A percentile compares a stretch with the other conserved stretches of the same genome.
Evolutionary conservation across 345 rosid species (phyloP).

Genomic region (Citrus reticulata): DNA sequence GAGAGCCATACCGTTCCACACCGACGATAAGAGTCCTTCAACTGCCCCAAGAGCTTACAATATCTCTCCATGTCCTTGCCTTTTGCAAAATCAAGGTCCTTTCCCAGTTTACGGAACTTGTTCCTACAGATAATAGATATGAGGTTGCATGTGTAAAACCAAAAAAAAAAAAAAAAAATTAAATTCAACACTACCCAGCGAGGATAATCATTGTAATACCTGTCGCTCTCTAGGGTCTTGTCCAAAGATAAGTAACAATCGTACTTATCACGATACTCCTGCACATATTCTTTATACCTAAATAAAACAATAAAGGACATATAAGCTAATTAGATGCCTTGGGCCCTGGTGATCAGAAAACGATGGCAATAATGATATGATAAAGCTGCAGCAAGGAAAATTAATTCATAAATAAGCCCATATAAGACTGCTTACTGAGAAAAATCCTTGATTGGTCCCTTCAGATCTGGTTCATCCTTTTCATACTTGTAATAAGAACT

Average conservation of each 20-base stretch:
- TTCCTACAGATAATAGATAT: constrained; percentile 35
- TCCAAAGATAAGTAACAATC: constrained; percentile 68
- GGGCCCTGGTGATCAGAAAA: not conserved
- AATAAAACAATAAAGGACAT: constrained; percentile 4
- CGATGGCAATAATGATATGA: not conserved
- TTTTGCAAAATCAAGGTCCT: constrained; percentile 67
- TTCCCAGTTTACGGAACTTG: constrained; percentile 67
- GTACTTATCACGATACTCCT: constrained; percentile 77
- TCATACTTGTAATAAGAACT: constrained; percentile 69
- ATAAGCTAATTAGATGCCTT: constrained; percentile 2
- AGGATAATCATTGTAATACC: constrained; percentile 39
- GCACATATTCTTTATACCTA: constrained; percentile 78
- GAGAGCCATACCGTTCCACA: constrained; percentile 56
- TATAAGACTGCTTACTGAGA: constrained; percentile 60
- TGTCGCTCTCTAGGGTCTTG: constrained; percentile 69
- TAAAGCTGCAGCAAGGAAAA: not conserved
- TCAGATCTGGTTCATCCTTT: constrained; percentile 73
- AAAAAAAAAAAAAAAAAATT: not conserved
- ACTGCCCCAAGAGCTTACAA: constrained; percentile 46
- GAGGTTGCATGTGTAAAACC: not conserved
- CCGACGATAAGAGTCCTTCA: constrained; percentile 60
- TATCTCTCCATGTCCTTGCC: constrained; percentile 70
- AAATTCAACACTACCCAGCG: not conserved
- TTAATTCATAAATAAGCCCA: not conserved
- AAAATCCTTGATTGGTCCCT: constrained; percentile 69